phyloP scores from a whole-genome alignment of 2,329 filamentous ascomycete species.

The Paecilomyces dactylethromorphus region DNA sequence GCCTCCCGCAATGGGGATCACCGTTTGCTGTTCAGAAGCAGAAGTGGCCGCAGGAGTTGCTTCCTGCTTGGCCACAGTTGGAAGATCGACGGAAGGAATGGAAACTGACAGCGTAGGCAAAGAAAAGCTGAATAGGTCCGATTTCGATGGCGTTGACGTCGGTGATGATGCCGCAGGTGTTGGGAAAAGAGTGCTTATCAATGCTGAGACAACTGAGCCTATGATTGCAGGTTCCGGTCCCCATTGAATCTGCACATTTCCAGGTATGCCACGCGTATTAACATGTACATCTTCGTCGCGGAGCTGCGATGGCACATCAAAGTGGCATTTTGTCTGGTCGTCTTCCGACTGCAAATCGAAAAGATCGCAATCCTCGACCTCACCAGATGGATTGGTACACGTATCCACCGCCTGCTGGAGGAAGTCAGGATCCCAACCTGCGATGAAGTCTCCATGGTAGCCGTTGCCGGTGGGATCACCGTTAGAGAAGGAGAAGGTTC shows the following conservation, averaged over 20 bases:
- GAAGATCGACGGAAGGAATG: slow-evolving; percentile 9
- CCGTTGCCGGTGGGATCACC: slow-evolving; percentile 71
- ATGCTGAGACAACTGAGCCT: slow-evolving; percentile 1
- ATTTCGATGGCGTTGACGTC: slow-evolving; percentile 2
- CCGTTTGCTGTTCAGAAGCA: not conserved
- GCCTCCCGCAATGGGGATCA: not conserved
- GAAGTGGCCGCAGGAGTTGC: not conserved
- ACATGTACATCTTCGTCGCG: slow-evolving; percentile 54
- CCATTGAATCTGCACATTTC: slow-evolving; percentile 47
- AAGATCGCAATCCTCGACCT: slow-evolving; percentile 65
- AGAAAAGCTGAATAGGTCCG: not conserved
- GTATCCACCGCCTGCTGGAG: slow-evolving; percentile 65
- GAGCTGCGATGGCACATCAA: slow-evolving; percentile 53
- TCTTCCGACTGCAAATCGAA: slow-evolving; percentile 62
- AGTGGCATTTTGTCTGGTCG: slow-evolving; percentile 53
- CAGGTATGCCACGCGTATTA: slow-evolving; percentile 57
- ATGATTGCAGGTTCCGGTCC: slow-evolving; percentile 10
- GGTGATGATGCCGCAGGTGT: slow-evolving; percentile 3
- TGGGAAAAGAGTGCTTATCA: slow-evolving; percentile 2
- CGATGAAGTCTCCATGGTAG: slow-evolving; percentile 74
- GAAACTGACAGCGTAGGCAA: not conserved
- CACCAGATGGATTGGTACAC: slow-evolving; percentile 66
- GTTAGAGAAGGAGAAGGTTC: slow-evolving; percentile 69
- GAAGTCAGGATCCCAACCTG: slow-evolving; percentile 65
- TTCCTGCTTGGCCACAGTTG: slow-evolving; percentile 16